phyloP scores from a whole-genome alignment of 73 alveolate species.

The Paramecium biaurelia region DNA sequence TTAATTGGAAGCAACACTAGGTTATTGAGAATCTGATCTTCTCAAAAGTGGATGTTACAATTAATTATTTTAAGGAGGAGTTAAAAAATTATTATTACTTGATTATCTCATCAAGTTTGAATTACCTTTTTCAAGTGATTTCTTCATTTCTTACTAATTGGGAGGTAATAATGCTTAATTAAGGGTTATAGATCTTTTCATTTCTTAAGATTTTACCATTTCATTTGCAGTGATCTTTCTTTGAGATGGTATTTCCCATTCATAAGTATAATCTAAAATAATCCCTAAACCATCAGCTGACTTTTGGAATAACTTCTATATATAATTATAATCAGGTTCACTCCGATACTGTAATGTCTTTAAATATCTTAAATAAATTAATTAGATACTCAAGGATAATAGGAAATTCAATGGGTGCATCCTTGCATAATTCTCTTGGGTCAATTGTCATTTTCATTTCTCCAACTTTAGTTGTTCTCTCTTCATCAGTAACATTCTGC shows the following conservation, averaged over 20 bases:
- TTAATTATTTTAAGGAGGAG: neutral
- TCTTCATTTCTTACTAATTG: neutral
- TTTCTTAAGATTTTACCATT: neutral
- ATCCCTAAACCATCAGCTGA: neutral
- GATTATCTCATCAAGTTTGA: neutral
- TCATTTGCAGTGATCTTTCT: neutral
- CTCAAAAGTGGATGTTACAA: neutral
- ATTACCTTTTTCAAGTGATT: neutral
- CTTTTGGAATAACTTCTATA: neutral
- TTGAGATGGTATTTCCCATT: constrained; percentile 19
- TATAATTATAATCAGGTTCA: constrained; percentile 23
- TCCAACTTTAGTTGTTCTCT: constrained; percentile 55
- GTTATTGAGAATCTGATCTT: neutral
- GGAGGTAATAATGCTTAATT: neutral
- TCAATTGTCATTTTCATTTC: constrained; percentile 54
- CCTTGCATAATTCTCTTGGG: constrained; percentile 53
- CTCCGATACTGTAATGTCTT: neutral
- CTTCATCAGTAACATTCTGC: constrained; percentile 62
- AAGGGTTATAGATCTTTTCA: neutral
- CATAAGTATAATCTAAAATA: neutral
- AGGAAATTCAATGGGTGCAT: constrained; percentile 51
- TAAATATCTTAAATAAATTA: neutral
- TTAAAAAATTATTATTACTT: neutral
- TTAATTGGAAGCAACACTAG: neutral
- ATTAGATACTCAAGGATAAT: constrained; percentile 8